Conservation (phyloP, 768 basidiomycete genomes). For the Zangia roseola region DNA sequence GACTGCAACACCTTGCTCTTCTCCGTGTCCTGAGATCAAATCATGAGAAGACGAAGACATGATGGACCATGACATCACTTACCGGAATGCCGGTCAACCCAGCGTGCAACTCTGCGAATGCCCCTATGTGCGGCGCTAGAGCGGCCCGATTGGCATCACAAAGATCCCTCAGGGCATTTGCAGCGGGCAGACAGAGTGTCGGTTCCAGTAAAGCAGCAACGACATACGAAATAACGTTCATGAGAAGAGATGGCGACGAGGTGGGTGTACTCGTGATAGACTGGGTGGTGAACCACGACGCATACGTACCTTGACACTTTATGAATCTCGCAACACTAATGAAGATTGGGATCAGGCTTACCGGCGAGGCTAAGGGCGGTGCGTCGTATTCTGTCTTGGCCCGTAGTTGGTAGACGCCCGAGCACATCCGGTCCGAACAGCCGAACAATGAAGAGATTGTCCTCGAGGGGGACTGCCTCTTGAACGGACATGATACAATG, state of each 20-base stretch:
- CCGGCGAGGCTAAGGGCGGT: conserved; percentile 78
- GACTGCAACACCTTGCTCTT: conserved; percentile 89
- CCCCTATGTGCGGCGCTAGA: conserved; percentile 77
- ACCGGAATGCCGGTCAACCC: conserved; percentile 74
- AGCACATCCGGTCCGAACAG: conserved; percentile 76
- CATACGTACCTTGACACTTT: conserved; percentile 55
- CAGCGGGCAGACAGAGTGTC: conserved; percentile 65
- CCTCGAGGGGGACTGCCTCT: conserved; percentile 73
- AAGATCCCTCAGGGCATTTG: conserved; percentile 78
- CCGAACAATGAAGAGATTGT: conserved; percentile 51
- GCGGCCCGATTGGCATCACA: conserved; percentile 89
- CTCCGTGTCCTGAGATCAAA: conserved; percentile 62
- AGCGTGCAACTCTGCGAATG: conserved; percentile 83
- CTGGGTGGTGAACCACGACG: conserved; percentile 75
- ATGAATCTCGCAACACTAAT: not conserved
- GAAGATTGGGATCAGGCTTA: conserved; percentile 32
- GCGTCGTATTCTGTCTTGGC: conserved; percentile 63
- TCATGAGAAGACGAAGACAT: not conserved
- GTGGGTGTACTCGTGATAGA: conserved; percentile 27
- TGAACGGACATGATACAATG: conserved; percentile 86
- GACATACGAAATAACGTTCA: conserved; percentile 67
- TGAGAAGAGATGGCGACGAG: conserved; percentile 46
- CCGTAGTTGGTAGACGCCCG: conserved; percentile 62
- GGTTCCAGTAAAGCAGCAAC: conserved; percentile 69
- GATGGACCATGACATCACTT: conserved; percentile 21